Base-by-base conservation (phyloP, 768 basidiomycete species). In the Mycena rebaudengoi region DNA sequence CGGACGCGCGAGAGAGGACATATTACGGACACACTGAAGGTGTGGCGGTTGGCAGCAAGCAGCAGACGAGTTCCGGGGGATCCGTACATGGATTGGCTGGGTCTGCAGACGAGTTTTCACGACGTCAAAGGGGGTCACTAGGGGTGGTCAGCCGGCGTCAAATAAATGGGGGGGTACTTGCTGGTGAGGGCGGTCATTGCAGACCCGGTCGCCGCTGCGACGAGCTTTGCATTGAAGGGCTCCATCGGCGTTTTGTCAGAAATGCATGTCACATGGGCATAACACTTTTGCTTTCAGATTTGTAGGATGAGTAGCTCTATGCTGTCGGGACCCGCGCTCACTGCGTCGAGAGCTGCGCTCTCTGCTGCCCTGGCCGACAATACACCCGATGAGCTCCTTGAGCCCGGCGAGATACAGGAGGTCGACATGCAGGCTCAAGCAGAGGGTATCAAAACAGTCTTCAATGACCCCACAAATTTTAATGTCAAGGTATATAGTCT, bases 101-200 rank as follows among this genome's bases (percentile, higher is more conserved):
- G 98, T 99, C 76, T 99, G 98, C 18, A 99, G 81, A 28, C 98
- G 88, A 13, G 97, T 99, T 77, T 99, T 99, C 69, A 99, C 86
- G 56, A 99, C 95, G 78, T 99, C 98, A 75, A 99, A 99, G 4
- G 98, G 98, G 3, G 97, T 99, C 98, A 99, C 97, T 99, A 60
- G 60, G 30, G 54, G 40, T n/a, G 35, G 68, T 62, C 32, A 69
- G 57, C 28, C 54, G 26, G n/a, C 16, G 43, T 12, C 11, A 14
- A 6, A 6, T 21, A 32, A 51, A 18, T 26, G 20, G 52, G 28
- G 18, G 26, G 45, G 21, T 5, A 78, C 88, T 37, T 72, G 92
- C 94, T 95, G 7, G 94, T 94, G 35, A 95, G 77, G 5, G 92
- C 91, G 13, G 94, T 95, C 78, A 95, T 72, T 29, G 89, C 88